phyloP scores from a whole-genome alignment of 805 yeast species.

The Kazachstania bromeliacearum region DNA sequence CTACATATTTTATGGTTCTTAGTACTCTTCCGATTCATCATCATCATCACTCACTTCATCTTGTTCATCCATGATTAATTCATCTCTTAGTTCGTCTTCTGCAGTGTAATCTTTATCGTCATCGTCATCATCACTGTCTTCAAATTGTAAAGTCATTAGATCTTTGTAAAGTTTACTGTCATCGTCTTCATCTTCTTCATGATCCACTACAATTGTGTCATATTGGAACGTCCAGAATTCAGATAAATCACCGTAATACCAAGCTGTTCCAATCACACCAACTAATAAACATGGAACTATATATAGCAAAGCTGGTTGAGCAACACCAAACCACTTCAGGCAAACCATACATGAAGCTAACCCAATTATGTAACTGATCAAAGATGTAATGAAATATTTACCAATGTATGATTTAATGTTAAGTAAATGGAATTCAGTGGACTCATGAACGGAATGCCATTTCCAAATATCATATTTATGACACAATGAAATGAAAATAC shows the following conservation, averaged over 20 bases:
- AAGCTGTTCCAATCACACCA: conserved; percentile 30
- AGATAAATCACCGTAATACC: conserved; percentile 34
- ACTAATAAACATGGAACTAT: conserved; percentile 42
- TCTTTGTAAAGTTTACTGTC: background rate
- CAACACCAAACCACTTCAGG: conserved; percentile 33
- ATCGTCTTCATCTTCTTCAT: background rate
- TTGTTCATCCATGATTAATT: background rate
- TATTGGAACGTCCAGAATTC: conserved; percentile 33
- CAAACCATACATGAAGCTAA: conserved; percentile 36
- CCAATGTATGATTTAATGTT: conserved; percentile 28
- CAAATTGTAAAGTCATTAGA: no score
- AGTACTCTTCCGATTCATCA: no score
- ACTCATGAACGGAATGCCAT: conserved; percentile 28
- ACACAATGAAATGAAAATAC: conserved; percentile 42
- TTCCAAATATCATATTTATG: conserved; percentile 44
- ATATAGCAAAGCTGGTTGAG: conserved; percentile 63
- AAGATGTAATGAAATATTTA: conserved; percentile 38
- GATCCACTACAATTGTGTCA: conserved; percentile 5
- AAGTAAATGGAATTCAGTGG: conserved; percentile 33
- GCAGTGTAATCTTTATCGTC: background rate
- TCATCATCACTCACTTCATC: background rate
- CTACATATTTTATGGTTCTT: no score
- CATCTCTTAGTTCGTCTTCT: background rate
- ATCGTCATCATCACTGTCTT: background rate
- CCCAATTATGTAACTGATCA: conserved; percentile 43